A percentile compares a stretch with the other conserved stretches of the same genome.
These are phyloP conservation scores for Tuber aestivum DNA, from an alignment of 495 filamentous ascomycete genomes.

Conservation along the genomic window DNA sequence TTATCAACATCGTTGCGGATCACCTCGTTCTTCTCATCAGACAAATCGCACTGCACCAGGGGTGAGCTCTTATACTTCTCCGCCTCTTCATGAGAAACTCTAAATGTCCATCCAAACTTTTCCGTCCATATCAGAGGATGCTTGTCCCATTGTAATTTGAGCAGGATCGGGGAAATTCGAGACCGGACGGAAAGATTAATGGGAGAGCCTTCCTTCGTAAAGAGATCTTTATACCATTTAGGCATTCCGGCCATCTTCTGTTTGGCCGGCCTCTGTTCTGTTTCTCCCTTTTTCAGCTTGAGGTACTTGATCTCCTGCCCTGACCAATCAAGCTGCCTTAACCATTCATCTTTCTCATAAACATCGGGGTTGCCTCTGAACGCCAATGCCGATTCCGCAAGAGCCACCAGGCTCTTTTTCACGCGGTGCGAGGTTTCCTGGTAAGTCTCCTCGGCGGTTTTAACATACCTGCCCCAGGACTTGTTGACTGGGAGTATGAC, in stretches of 20 bases:
- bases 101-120: slow-evolving; percentile 85
- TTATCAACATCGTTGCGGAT: slow-evolving; percentile 61
- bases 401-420: slow-evolving; percentile 59
- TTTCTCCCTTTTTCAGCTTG: slow-evolving; percentile 69
- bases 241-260: slow-evolving; percentile 96
- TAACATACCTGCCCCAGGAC: slow-evolving; percentile 78
- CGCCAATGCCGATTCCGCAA: slow-evolving; percentile 69
- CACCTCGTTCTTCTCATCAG: slow-evolving; percentile 54
- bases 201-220: slow-evolving; percentile 54
- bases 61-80: slow-evolving; percentile 62
- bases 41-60: slow-evolving; percentile 66
- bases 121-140: slow-evolving; percentile 89
- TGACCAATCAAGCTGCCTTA: slow-evolving; percentile 90
- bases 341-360: slow-evolving; percentile 77
- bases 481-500: slow-evolving; percentile 86
- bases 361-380: slow-evolving; percentile 61
- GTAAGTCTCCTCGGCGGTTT: slow-evolving; percentile 78
- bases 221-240: slow-evolving; percentile 91
- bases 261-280: slow-evolving; percentile 67
- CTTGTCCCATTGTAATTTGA: slow-evolving; percentile 82
- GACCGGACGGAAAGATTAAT: slow-evolving; percentile 83
- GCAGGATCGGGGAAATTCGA: slow-evolving; percentile 76
- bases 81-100: slow-evolving; percentile 60
- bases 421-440: slow-evolving; percentile 68
- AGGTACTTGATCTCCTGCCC: slow-evolving; percentile 67